These are phyloP conservation scores for Aspergillus sp. DNA, from an alignment of 2,329 filamentous ascomycete species.

Conservation along the genomic window DNA sequence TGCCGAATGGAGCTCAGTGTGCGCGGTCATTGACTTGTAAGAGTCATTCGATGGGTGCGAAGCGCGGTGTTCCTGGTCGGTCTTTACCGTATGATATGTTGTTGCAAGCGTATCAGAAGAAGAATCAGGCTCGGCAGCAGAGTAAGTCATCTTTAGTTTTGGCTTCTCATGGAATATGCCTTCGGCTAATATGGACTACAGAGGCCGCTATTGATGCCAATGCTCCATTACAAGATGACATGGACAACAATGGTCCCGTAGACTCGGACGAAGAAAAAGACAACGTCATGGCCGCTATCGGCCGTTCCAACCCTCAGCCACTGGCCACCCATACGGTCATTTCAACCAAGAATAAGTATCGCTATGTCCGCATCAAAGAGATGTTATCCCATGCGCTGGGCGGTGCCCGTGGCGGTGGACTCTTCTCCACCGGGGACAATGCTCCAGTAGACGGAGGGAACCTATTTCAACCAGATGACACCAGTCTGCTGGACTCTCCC, in stretches of 20 bases:
- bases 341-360: conserved; percentile 48
- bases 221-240: conserved; percentile 78
- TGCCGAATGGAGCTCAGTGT: conserved; percentile 80
- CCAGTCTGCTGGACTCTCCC: conserved; percentile 11
- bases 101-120: conserved; percentile 83
- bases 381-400: conserved; percentile 55
- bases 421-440: conserved; percentile 37
- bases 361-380: conserved; percentile 57
- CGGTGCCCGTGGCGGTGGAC: conserved; percentile 39
- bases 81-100: conserved; percentile 91
- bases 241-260: conserved; percentile 72
- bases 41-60: conserved; percentile 90
- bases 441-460: conserved; percentile 23
- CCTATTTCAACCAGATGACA: conserved; percentile 27
- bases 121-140: conserved; percentile 97
- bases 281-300: conserved; percentile 73
- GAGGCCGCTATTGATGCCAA: conserved; percentile 93
- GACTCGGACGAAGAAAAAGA: conserved; percentile 94
- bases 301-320: conserved; percentile 70
- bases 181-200: conserved; percentile 31
- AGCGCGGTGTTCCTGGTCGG: conserved; percentile 77
- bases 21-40: conserved; percentile 88
- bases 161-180: background rate
- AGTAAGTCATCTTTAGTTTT: conserved; percentile 51
- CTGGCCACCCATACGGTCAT: conserved; percentile 58